phyloP scores from a whole-genome alignment of 139 green algal species.

The Trebouxia sp. region DNA sequence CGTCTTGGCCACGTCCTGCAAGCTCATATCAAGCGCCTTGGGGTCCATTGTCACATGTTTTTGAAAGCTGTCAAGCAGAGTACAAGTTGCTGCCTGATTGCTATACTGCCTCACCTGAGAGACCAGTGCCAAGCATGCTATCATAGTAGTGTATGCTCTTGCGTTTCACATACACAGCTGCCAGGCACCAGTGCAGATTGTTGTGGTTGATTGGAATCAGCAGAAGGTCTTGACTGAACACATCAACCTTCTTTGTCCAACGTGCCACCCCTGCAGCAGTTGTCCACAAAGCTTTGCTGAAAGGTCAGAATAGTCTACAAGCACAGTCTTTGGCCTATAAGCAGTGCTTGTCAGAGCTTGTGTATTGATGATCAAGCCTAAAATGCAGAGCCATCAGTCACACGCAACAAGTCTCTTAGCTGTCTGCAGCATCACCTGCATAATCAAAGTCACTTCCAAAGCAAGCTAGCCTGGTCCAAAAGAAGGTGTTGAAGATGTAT shows the following conservation, averaged over 20 bases:
- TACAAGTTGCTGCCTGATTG: too few species aligned
- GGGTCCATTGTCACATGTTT: background rate
- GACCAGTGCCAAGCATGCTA: conserved; percentile 28
- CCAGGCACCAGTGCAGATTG: conserved; percentile 37
- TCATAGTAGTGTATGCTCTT: conserved; percentile 29
- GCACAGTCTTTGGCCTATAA: background rate
- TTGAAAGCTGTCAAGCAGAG: too few species aligned
- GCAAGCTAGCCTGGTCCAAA: conserved; percentile 24
- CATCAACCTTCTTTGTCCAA: conserved; percentile 19
- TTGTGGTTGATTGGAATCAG: conserved; percentile 36
- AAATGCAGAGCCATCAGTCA: background rate
- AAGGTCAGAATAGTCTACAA: background rate
- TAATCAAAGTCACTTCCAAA: conserved; percentile 18
- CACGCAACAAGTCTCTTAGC: background rate
- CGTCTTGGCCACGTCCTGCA: background rate
- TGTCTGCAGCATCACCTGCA: background rate
- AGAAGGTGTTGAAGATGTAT: conserved; percentile 31
- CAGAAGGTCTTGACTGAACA: conserved; percentile 29
- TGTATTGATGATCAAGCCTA: background rate
- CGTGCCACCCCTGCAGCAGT: conserved; percentile 12
- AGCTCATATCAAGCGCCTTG: background rate
- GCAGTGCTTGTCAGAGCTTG: background rate
- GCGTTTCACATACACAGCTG: background rate
- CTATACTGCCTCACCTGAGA: too few species aligned
- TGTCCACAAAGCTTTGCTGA: background rate